Percentiles rank a stretch among this genome's conserved stretches.
phyloP scores from a whole-genome alignment of 2,329 filamentous ascomycete genomes.

The Monosporascus cannonballus region DNA sequence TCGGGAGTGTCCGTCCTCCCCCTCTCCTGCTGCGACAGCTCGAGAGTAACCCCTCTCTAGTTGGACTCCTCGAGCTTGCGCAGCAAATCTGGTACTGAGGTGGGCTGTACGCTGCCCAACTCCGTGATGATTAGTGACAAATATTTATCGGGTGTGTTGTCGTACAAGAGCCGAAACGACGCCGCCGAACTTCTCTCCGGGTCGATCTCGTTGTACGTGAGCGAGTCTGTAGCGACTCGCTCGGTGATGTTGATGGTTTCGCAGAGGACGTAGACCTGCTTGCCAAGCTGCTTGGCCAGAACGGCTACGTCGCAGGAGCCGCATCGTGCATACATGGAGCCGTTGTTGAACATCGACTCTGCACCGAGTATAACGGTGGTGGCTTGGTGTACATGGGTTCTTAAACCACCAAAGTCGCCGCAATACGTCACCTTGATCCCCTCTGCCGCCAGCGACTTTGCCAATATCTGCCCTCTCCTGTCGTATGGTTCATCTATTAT shows the following conservation, averaged over 20 bases:
- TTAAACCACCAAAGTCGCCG: conserved; percentile 68
- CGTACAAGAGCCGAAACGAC: conserved; percentile 69
- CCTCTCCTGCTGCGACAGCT: not conserved
- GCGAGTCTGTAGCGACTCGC: conserved; percentile 84
- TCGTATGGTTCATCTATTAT: conserved; percentile 68
- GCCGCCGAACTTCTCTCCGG: conserved; percentile 58
- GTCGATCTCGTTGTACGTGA: conserved; percentile 90
- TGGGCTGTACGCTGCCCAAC: conserved; percentile 78
- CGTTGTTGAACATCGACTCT: conserved; percentile 94
- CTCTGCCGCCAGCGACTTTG: conserved; percentile 58
- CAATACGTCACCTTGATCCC: conserved; percentile 78
- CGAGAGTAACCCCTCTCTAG: conserved; percentile 23
- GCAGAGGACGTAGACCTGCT: conserved; percentile 83
- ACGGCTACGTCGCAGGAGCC: conserved; percentile 85
- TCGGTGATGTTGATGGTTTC: conserved; percentile 89
- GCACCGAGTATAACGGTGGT: conserved; percentile 79
- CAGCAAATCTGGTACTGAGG: conserved; percentile 66
- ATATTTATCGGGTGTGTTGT: conserved; percentile 82
- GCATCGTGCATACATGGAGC: conserved; percentile 78
- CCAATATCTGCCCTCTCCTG: conserved; percentile 50
- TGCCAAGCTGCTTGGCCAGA: conserved; percentile 66
- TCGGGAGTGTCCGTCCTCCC: not conserved
- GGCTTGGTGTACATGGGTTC: conserved; percentile 59
- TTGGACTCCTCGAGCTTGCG: conserved; percentile 51
- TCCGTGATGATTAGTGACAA: conserved; percentile 89